Percentiles rank a stretch among this genome's conserved stretches.
Evolutionary conservation across 2,329 filamentous ascomycete species (phyloP).

Genomic region (Colletotrichum kahawae): DNA sequence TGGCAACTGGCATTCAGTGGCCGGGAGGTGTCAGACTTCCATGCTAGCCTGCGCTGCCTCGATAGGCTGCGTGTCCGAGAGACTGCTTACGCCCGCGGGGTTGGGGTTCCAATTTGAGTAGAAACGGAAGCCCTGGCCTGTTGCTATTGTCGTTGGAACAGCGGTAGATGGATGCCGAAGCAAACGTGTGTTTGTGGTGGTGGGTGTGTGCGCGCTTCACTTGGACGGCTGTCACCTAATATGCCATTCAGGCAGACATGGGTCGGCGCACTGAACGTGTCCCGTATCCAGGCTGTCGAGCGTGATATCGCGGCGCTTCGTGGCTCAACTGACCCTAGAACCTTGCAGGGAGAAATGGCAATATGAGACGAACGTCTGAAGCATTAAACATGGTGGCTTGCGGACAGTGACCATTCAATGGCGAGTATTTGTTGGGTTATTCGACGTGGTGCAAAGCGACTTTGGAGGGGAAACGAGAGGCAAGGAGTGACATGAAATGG

Average conservation of each 20-base stretch:
- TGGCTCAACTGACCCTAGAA: neutral
- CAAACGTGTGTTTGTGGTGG: neutral
- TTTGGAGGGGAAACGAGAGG: neutral
- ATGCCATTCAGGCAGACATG: neutral
- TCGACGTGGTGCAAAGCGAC: neutral
- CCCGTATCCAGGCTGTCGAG: neutral
- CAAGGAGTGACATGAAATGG: neutral
- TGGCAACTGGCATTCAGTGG: neutral
- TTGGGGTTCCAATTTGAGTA: neutral
- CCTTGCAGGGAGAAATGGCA: neutral
- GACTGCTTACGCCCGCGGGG: neutral
- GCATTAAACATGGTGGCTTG: neutral
- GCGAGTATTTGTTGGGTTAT: neutral
- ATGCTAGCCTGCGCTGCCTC: neutral
- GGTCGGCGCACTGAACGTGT: neutral
- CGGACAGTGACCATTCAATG: neutral
- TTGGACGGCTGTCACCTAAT: neutral
- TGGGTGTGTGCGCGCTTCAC: neutral
- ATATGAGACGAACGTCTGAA: constrained; percentile 19
- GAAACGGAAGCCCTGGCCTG: neutral
- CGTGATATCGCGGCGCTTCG: neutral
- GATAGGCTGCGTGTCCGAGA: neutral
- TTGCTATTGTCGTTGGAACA: neutral
- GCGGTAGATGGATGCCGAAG: neutral
- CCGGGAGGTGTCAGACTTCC: neutral